Evolutionary conservation across 352 stramenopile genomes (phyloP), one percentile per base, ranked within the genome.

Genomic region (Phytophthora pseudosyringae): DNA sequence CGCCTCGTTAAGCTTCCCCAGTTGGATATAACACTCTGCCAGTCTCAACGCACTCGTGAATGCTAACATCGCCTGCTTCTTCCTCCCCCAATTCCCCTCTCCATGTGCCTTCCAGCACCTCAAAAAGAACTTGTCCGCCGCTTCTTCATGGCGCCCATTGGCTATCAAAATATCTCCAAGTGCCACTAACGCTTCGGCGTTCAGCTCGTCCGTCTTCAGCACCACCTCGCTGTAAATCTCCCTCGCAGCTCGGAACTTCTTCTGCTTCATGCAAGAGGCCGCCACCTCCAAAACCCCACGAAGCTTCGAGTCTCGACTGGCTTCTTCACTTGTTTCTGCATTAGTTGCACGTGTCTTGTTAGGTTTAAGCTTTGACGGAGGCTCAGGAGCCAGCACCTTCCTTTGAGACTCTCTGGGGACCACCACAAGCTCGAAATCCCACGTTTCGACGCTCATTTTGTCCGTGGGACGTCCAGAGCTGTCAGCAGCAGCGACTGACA

Each of bases 101-200:
- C 51, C 48, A 48, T 80, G 69, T 3, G 28, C 41, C 10, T 63
- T 56, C 80, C 78, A 91, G 50, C 78, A 89, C 25, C 76, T 71
- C 3, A 59, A 51, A 71, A 81, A 88, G 48, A 75, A 86, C 7
- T 66, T 48, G 9, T 66, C 56, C 15, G 65, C 71, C 3, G 83
- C 81, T 39, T 75, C 51, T 15, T 76, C 69, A 12, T 67, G 80
- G 7, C 71, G 71, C 2, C 64, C 73, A 56, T 79, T 88, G 12
- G 69, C 67, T 13, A 76, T 50, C 11, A 84, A 69, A 44, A 91
- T 85, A 18, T 87, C 66, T 11, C 80, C 82, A 35, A 91, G 56
- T 7, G 71, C 73, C 12, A 92, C 36, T 40, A 89, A 63, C 16
- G 75, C 83, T 28, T 89, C 75, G 0, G 62, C 36, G 47, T 92